A percentile compares a stretch with the other conserved stretches of the same genome.
Evolutionary conservation across 2,329 filamentous ascomycete species (phyloP).

Genomic region (Byssochlamys sp.): DNA sequence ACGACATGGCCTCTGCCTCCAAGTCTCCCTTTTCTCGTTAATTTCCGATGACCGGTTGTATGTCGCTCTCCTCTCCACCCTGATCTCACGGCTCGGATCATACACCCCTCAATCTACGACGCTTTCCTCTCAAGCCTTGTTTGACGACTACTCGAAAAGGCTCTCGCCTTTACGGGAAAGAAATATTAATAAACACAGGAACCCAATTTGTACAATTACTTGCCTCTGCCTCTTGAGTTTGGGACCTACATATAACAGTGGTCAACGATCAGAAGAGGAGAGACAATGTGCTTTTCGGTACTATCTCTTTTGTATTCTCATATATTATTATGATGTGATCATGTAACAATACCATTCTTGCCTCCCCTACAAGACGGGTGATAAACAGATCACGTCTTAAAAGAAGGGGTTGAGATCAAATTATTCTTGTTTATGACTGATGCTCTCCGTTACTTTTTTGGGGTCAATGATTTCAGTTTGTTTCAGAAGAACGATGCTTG

Average conservation of each 20-base stretch:
- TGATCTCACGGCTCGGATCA: not conserved
- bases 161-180: not conserved
- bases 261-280: not conserved
- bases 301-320: not conserved
- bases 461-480: not conserved
- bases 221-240: not conserved
- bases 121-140: not conserved
- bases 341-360: not conserved
- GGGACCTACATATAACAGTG: not conserved
- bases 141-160: not conserved
- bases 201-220: not conserved
- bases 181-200: not conserved
- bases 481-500: not conserved
- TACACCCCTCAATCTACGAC: not conserved
- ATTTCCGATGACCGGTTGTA: not conserved
- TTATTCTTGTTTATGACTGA: not conserved
- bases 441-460: not conserved
- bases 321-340: not conserved
- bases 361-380: not conserved
- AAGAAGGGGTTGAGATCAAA: not conserved
- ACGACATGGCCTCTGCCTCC: constrained; percentile 13
- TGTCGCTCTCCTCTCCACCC: not conserved
- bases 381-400: not conserved
- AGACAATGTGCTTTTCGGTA: not conserved
- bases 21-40: constrained; percentile 14